phyloP scores from a whole-genome alignment of 345 rosid species.

The Litchi chinensis region DNA sequence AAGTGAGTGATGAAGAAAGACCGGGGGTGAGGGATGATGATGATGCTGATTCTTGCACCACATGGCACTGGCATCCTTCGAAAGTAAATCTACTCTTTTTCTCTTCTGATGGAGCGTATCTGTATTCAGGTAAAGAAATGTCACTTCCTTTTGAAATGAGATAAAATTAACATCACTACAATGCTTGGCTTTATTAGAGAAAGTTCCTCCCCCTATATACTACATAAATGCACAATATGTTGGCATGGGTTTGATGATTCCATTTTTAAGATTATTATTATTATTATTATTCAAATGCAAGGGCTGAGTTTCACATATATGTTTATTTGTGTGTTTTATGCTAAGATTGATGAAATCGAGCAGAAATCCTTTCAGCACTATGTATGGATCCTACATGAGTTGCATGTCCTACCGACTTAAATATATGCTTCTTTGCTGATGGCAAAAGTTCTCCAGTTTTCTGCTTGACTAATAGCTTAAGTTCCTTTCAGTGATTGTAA shows the following conservation, averaged over 20 bases:
- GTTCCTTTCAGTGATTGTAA: neutral
- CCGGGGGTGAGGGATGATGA: conserved; percentile 87
- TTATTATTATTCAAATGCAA: neutral
- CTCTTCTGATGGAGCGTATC: conserved; percentile 91
- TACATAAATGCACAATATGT: neutral
- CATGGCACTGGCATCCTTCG: conserved; percentile 93
- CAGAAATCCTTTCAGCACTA: neutral
- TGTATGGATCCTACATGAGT: neutral
- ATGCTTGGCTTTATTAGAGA: neutral
- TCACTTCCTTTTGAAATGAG: neutral
- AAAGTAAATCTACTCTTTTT: conserved; percentile 67
- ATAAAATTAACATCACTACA: neutral
- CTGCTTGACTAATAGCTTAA: neutral
- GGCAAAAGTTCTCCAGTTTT: neutral
- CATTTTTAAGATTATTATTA: too few relatives aligned
- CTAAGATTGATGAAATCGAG: neutral
- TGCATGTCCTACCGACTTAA: neutral
- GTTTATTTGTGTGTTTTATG: neutral
- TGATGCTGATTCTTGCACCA: conserved; percentile 93
- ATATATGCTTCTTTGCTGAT: neutral
- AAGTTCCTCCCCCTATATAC: neutral
- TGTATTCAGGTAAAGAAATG: conserved; percentile 67
- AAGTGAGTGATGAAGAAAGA: conserved; percentile 56
- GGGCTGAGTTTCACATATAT: neutral
- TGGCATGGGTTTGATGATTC: neutral